These are phyloP conservation scores for Sarcodon aspratus DNA, from an alignment of 768 basidiomycete species.

Conservation along the genomic window DNA sequence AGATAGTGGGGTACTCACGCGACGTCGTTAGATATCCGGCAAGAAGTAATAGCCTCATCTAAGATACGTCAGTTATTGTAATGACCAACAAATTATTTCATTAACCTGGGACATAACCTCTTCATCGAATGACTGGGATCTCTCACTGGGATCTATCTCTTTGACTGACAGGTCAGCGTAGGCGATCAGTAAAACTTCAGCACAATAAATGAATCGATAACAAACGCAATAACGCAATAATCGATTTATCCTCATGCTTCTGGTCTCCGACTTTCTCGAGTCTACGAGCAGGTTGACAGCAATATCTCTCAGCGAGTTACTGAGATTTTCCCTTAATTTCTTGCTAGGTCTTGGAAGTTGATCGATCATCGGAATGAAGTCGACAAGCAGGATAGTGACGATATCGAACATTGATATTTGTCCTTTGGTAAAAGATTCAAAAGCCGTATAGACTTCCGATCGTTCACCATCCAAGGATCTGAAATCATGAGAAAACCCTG, in stretches of 20 bases:
- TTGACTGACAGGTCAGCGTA: conserved; percentile 19
- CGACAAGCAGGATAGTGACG: conserved; percentile 14
- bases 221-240: conserved; percentile 26
- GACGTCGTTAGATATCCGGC: conserved; percentile 47
- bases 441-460: conserved; percentile 21
- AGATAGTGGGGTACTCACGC: conserved; percentile 12
- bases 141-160: conserved; percentile 16
- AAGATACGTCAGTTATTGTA: conserved; percentile 3
- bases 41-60: conserved; percentile 26
- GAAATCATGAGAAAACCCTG: conserved; percentile 50
- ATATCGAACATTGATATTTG: conserved; percentile 2
- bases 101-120: conserved; percentile 29
- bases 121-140: conserved; percentile 24
- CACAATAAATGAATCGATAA: not conserved
- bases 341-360: conserved; percentile 19
- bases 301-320: conserved; percentile 20
- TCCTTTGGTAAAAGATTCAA: conserved; percentile 10
- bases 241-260: conserved; percentile 20
- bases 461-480: conserved; percentile 36
- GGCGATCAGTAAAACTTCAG: no score
- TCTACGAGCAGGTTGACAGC: conserved; percentile 20
- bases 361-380: conserved; percentile 18
- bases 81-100: not conserved
- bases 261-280: conserved; percentile 15
- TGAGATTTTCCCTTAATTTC: conserved; percentile 15